These are phyloP conservation scores for Oropetium thomaeum DNA, from an alignment of 176 grass and related monocot species.

Conservation along the genomic window DNA sequence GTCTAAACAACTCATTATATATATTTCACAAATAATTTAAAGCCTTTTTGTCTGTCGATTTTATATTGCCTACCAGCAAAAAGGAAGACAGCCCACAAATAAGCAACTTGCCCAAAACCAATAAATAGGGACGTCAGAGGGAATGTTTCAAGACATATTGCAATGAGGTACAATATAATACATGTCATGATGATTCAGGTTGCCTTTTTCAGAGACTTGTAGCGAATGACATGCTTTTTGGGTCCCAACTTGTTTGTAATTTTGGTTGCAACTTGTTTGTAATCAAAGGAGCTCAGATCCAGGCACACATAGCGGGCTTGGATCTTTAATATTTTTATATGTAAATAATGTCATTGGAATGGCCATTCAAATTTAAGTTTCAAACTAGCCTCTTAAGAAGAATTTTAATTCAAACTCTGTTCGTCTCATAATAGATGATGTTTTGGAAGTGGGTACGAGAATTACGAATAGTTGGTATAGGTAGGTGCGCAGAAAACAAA, in stretches of 20 bases:
- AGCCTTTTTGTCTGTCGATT: neutral
- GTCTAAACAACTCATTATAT: too few species aligned
- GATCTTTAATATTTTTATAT: too few species aligned
- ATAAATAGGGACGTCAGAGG: neutral
- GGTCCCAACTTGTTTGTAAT: neutral
- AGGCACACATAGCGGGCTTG: neutral
- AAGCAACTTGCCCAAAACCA: neutral
- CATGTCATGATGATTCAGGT: neutral
- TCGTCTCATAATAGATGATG: too few species aligned
- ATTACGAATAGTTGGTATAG: too few species aligned
- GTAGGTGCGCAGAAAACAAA: too few species aligned
- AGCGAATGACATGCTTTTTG: neutral
- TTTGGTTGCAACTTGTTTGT: neutral
- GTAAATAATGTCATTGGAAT: too few species aligned
- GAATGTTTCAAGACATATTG: neutral
- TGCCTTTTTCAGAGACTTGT: neutral
- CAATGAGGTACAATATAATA: neutral
- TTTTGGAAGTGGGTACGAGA: too few species aligned
- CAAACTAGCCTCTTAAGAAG: too few species aligned
- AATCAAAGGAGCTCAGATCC: conserved; percentile 8
- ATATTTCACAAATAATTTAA: conserved; percentile 1
- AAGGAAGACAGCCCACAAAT: conserved; percentile 8
- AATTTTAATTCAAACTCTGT: too few species aligned
- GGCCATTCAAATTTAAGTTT: too few species aligned
- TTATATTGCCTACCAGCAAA: neutral